A percentile compares a stretch with the other conserved stretches of the same genome.
Conservation (phyloP, 331 rosid species). For the Quercus lobata region DNA sequence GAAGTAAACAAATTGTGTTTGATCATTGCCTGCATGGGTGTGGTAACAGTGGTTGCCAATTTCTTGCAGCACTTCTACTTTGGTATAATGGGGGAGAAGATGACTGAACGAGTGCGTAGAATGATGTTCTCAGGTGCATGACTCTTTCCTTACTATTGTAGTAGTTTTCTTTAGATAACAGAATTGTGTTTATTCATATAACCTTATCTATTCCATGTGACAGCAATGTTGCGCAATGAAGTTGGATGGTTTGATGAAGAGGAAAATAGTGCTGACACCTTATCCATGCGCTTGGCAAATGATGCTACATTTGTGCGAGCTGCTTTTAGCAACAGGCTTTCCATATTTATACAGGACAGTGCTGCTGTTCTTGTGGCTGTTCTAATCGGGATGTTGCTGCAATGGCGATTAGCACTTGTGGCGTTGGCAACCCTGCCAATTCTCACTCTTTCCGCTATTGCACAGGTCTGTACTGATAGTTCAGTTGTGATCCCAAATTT, state of each 20-base stretch:
- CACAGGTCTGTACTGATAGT: conserved; percentile 65
- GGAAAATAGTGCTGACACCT: conserved; percentile 95
- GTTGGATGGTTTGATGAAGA: conserved; percentile 98
- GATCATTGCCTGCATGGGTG: conserved; percentile 96
- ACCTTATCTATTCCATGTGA: conserved; percentile 30
- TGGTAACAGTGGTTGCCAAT: conserved; percentile 95
- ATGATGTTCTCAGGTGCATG: conserved; percentile 99
- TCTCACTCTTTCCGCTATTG: conserved; percentile 91
- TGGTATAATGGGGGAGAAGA: conserved; percentile 99
- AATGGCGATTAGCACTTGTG: conserved; percentile 96
- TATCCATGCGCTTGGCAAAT: conserved; percentile 98
- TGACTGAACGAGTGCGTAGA: conserved; percentile 99
- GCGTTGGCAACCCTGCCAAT: conserved; percentile 94
- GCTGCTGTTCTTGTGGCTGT: conserved; percentile 96
- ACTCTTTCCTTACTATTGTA: conserved; percentile 6
- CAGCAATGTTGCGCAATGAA: conserved; percentile 99
- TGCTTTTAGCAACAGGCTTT: conserved; percentile 95
- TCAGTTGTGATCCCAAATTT: conserved; percentile 14
- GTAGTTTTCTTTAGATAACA: background rate
- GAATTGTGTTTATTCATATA: background rate
- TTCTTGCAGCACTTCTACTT: conserved; percentile 98
- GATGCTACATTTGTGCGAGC: conserved; percentile 99
- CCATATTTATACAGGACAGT: conserved; percentile 97
- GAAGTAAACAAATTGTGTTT: conserved; percentile 95
- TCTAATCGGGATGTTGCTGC: conserved; percentile 80